Conservation (phyloP, 192 early-diverging fungal genomes). For the Helicostylum pulchrum region DNA sequence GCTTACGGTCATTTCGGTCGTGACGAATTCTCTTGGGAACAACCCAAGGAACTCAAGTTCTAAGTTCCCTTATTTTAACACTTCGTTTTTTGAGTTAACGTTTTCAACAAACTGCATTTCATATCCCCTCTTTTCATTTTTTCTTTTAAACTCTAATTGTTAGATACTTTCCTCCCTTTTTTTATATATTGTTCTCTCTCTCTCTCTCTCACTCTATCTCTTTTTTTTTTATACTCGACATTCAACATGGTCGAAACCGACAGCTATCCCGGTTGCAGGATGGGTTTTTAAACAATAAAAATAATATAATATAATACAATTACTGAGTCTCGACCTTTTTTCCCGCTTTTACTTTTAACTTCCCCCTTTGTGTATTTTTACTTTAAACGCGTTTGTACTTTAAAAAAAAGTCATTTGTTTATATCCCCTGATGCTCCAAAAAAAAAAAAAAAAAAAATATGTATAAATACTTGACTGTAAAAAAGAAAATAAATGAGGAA, state of each 20-base stretch:
- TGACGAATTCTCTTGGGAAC: conserved; percentile 91
- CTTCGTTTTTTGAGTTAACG: conserved; percentile 3
- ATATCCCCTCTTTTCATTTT: not conserved
- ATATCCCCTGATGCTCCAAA: not conserved
- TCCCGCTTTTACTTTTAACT: too few relatives aligned
- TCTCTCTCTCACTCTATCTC: too few relatives aligned
- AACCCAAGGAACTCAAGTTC: conserved; percentile 79
- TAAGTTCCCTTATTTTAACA: conserved; percentile 24
- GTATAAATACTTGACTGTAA: not conserved
- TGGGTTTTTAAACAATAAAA: conserved; percentile 16
- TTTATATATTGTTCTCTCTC: conserved; percentile 1
- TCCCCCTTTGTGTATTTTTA: too few relatives aligned
- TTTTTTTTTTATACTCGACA: conserved; percentile 7
- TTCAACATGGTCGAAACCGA: conserved; percentile 32
- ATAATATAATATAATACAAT: not conserved
- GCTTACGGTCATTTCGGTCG: conserved; percentile 95
- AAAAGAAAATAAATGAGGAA: too few relatives aligned
- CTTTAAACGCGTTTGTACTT: too few relatives aligned
- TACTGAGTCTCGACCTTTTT: too few relatives aligned
- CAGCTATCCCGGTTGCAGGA: conserved; percentile 29
- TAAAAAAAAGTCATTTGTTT: too few relatives aligned
- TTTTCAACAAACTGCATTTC: conserved; percentile 28
- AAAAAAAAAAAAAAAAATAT: conserved; percentile 6
- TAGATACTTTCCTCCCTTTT: conserved; percentile 1
- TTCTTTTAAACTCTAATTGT: conserved; percentile 1